Evolutionary conservation across 1,284 basidiomycete genomes (phyloP), one percentile per base, ranked within the genome.

Genomic region (Rhizoctonia solani): DNA sequence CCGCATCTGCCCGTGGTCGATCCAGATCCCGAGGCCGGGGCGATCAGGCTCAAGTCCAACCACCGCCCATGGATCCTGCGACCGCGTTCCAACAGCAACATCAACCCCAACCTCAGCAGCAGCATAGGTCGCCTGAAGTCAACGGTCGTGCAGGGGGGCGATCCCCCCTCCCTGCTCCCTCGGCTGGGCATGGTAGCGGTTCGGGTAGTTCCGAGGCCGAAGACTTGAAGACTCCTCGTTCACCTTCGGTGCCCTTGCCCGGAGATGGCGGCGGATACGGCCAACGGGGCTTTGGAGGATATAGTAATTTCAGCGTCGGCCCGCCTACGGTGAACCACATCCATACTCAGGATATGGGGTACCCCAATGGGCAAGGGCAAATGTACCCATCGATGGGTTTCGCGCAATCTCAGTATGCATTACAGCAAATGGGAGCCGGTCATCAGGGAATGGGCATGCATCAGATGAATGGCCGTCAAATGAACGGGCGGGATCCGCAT

Each of bases 361-460:
- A 61, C 21, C n/a, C n/a, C n/a, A n/a, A n/a, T n/a, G n/a, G n/a
- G n/a, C n/a, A n/a, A n/a, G 58, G 58, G 6, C 58, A 61, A 19
- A 50, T 61, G 44, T 49, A 61, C 47, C 46, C 58, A 16, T 61
- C 58, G 46, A 61, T 61, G 58, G 58, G 58, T 14, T 61, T 61
- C 30, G 58, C 58, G 4, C 58, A 61, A 47, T 50, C 46, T 16
- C 58, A 61, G 30, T 50, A 61, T 25, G 58, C 58, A 32, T 34
- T 50, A 21, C 58, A 61, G 14, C 44, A 61, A 21, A 61, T 61
- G 58, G 58, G 58, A 5, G 58, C 46, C 13, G 58, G 58, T n/a
- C 29, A 44, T 29, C 58, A 49, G 19, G 58, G 58, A 6, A 61
- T 61, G 58, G 47, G 29, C 30, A 46, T 30, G 58, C n/a, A n/a